Conservation (phyloP, 768 basidiomycete species). For the Pulveroboletus sp. region DNA sequence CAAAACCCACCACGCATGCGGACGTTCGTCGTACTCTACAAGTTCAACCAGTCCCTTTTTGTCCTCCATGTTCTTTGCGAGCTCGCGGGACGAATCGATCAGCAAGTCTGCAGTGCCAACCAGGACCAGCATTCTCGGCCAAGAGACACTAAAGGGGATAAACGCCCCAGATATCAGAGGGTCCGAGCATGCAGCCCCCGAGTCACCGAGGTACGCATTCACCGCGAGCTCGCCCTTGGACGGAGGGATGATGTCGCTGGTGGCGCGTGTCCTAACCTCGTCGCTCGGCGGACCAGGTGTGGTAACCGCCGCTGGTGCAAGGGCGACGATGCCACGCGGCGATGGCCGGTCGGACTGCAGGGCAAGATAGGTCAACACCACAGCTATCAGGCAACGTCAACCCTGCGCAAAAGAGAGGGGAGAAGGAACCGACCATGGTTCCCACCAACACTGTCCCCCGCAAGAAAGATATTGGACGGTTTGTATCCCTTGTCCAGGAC, state of each 20-base stretch:
- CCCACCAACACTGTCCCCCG: constrained; percentile 27
- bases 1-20: constrained; percentile 25
- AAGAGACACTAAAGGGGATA: constrained; percentile 13
- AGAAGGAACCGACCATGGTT: constrained; percentile 15
- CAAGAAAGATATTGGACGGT: constrained; percentile 14
- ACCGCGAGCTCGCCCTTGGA: not conserved
- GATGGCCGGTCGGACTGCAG: constrained; percentile 52
- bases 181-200: constrained; percentile 6
- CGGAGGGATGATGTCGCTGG: constrained; percentile 1
- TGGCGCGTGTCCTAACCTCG: not conserved
- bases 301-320: constrained; percentile 40
- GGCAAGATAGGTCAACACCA: constrained; percentile 30
- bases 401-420: too few species aligned
- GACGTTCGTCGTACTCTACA: constrained; percentile 23
- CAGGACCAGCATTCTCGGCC: constrained; percentile 23
- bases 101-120: constrained; percentile 17
- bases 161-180: constrained; percentile 19
- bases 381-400: constrained; percentile 11
- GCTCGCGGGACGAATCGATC: constrained; percentile 6
- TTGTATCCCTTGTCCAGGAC: constrained; percentile 23
- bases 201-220: constrained; percentile 9
- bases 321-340: constrained; percentile 52
- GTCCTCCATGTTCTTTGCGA: constrained; percentile 4
- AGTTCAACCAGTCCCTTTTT: constrained; percentile 12
- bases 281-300: constrained; percentile 1